Conservation (phyloP, 2,329 filamentous ascomycete species). For the Triangularia setosa region DNA sequence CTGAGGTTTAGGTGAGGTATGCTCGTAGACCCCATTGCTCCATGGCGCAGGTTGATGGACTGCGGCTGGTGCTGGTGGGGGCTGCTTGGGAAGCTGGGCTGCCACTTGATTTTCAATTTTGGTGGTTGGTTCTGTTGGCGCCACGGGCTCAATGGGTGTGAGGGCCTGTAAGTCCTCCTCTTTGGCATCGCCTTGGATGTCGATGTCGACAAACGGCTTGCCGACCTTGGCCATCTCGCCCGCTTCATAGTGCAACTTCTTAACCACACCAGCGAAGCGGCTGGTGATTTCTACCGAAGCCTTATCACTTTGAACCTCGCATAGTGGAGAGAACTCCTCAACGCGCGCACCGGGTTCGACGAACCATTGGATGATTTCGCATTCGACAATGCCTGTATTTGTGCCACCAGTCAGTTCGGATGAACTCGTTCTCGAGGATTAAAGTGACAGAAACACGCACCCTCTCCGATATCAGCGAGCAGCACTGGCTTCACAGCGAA, state of each 20-base stretch:
- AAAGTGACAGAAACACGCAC: constrained; percentile 36
- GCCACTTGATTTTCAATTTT: neutral
- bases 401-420: neutral
- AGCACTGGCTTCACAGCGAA: constrained; percentile 72
- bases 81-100: constrained; percentile 2
- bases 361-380: constrained; percentile 99
- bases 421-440: constrained; percentile 20
- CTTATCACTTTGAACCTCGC: constrained; percentile 98
- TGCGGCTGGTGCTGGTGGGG: constrained; percentile 5
- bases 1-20: constrained; percentile 28
- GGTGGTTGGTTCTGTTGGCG: constrained; percentile 25
- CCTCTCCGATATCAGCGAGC: constrained; percentile 82
- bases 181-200: constrained; percentile 75
- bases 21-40: constrained; percentile 6
- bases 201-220: constrained; percentile 90
- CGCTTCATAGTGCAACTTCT: constrained; percentile 91
- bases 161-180: constrained; percentile 46
- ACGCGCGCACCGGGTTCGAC: constrained; percentile 92
- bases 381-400: constrained; percentile 82
- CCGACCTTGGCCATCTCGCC: constrained; percentile 96
- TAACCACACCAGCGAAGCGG: constrained; percentile 90
- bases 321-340: constrained; percentile 96
- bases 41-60: constrained; percentile 8
- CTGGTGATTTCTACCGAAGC: constrained; percentile 89
- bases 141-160: constrained; percentile 35